Conservation (phyloP, 768 basidiomycete genomes). For the Lyophyllum semitale region DNA sequence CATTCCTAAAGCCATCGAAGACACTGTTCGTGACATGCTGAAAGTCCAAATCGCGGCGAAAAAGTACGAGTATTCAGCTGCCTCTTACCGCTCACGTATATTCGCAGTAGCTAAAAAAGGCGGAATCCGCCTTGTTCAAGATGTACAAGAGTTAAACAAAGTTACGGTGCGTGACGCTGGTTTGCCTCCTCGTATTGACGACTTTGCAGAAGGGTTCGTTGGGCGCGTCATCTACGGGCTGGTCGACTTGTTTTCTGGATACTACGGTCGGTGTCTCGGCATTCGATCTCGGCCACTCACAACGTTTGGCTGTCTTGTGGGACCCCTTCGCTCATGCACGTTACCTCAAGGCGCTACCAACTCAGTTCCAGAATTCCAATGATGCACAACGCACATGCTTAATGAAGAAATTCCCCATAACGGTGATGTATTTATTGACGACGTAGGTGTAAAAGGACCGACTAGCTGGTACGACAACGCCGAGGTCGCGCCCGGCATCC, state of each 20-base stretch:
- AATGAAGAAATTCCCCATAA: slow-evolving; percentile 12
- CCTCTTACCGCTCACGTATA: slow-evolving; percentile 23
- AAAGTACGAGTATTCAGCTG: slow-evolving; percentile 21
- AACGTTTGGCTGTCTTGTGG: slow-evolving; percentile 28
- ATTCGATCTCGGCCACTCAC: slow-evolving; percentile 30
- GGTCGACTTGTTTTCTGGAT: slow-evolving; percentile 32
- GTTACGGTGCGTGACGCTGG: slow-evolving; percentile 24
- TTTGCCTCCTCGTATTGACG: slow-evolving; percentile 25
- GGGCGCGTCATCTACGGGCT: slow-evolving; percentile 23
- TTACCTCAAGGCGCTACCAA: slow-evolving; percentile 38
- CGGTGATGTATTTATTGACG: slow-evolving; percentile 21
- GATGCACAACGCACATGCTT: slow-evolving; percentile 14
- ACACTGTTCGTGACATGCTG: slow-evolving; percentile 23
- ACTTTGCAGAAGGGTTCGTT: slow-evolving; percentile 26
- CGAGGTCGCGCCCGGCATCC: slow-evolving; percentile 21
- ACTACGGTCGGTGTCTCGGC: slow-evolving; percentile 28
- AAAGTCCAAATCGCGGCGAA: slow-evolving; percentile 16
- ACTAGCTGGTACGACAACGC: slow-evolving; percentile 9
- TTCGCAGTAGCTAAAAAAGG: slow-evolving; percentile 29
- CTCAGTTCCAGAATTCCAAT: slow-evolving; percentile 33
- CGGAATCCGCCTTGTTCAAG: slow-evolving; percentile 30
- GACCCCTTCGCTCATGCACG: slow-evolving; percentile 18
- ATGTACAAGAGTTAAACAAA: slow-evolving; percentile 33
- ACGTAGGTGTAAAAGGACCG: slow-evolving; percentile 20
- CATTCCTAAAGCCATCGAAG: slow-evolving; percentile 25